Base-by-base conservation (phyloP, 805 yeast species). In the Yueomyces sp. region DNA sequence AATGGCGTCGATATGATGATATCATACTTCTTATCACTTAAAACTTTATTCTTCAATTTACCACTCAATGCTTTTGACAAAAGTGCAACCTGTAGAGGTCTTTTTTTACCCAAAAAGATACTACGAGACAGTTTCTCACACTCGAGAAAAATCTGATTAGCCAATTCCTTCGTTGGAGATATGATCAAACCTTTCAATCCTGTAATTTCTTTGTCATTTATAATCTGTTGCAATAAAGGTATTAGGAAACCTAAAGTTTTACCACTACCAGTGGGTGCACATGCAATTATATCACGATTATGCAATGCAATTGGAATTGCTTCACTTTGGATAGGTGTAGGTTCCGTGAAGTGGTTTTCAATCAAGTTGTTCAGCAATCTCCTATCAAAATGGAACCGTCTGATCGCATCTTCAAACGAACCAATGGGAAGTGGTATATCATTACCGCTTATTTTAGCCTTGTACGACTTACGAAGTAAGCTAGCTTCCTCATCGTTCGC, bases 261-360 rank as follows among this genome's bases (percentile, higher is more conserved):
- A 69, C 98, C 98, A 4, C 96, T 86, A 53, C 98, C 98, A 1
- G 98, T 92, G 40, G 97, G 97, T 0, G 97, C 96, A 70, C 96
- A 85, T 1, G 95, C 94, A 38, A 92, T 68, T 33, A 92, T 59
- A 57, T 90, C 96, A 46, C 94, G 74, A 30, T 69, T 72, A 43
- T 75, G 70, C 43, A 86, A 64, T 11, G 85, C 64, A 7, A 77
- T 67, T 2, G 98, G 96, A 38, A 92, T 79, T 2, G 87, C 77
- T 61, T 92, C 96, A 48, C 86, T 75, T 64, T 92, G 99, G 53
- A 92, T 85, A 3, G 96, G 80, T 0, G 98, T 90, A 4, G 98
- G 97, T 48, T 79, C 84, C 1, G 78, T 73, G 56, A 88, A 88
- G 42, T 78, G 82, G 40, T 80, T 74, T 8, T 75, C 74, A 26